A percentile compares a stretch with the other conserved stretches of the same genome.
These are phyloP conservation scores for Dendrothele bispora DNA, from an alignment of 768 basidiomycete species.

Conservation along the genomic window DNA sequence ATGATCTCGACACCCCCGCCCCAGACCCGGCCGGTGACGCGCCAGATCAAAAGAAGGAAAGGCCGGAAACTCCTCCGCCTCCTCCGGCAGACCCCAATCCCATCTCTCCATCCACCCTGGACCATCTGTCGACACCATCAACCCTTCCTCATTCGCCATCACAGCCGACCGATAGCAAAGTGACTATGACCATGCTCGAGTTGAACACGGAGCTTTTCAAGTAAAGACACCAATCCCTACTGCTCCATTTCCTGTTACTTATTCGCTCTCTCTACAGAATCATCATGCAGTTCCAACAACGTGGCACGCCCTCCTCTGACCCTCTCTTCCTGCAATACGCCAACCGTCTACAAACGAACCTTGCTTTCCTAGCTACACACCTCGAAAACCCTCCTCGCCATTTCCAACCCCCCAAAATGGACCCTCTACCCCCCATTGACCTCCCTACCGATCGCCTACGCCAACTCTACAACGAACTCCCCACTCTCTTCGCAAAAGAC, in stretches of 20 bases:
- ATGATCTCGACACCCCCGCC: conserved; percentile 48
- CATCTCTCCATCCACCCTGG: neutral
- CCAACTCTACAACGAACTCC: conserved; percentile 62
- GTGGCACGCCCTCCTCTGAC: conserved; percentile 47
- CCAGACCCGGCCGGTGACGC: too few species aligned
- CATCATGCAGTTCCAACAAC: conserved; percentile 59
- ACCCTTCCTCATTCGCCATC: conserved; percentile 14
- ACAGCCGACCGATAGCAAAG: conserved; percentile 39
- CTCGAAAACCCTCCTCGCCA: conserved; percentile 54
- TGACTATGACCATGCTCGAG: conserved; percentile 54
- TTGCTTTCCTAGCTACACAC: conserved; percentile 69
- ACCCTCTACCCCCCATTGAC: conserved; percentile 49
- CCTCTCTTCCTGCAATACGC: conserved; percentile 60
- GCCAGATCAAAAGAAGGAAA: conserved; percentile 32
- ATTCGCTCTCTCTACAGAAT: conserved; percentile 42
- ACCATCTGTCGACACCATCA: conserved; percentile 16
- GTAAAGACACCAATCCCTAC: conserved; percentile 40
- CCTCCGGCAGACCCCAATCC: conserved; percentile 3
- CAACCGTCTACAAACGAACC: conserved; percentile 64
- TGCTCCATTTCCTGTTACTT: conserved; percentile 2
- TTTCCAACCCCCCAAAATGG: conserved; percentile 57
- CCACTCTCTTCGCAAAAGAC: conserved; percentile 56
- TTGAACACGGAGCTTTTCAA: conserved; percentile 70
- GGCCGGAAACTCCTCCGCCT: conserved; percentile 9
- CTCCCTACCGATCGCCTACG: conserved; percentile 59